Evolutionary conservation across 306 rosid genomes (phyloP).

Genomic region (Acmispon strigosus): DNA sequence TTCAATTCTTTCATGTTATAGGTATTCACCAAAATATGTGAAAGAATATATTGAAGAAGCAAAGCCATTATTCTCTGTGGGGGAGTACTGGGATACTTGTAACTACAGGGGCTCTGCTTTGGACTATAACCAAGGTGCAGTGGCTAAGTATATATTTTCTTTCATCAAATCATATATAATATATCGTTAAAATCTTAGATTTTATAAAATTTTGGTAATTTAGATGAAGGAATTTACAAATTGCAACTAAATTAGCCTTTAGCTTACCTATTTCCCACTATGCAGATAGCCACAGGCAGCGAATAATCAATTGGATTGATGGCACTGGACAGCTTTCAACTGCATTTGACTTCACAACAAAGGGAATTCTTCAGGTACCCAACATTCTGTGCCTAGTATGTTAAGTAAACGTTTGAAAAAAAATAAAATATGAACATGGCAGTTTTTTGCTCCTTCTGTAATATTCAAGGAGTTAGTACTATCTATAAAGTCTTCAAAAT

Average conservation of each 20-base stretch:
- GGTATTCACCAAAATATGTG: constrained; percentile 77
- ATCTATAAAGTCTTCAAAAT: neutral
- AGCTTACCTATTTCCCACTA: neutral
- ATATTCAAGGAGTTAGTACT: neutral
- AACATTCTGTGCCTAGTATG: neutral
- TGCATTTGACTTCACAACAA: constrained; percentile 96
- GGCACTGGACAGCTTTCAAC: constrained; percentile 76
- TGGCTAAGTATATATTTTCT: neutral
- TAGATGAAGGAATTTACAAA: neutral
- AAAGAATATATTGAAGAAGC: constrained; percentile 84
- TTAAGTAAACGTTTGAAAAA: neutral
- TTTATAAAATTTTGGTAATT: neutral
- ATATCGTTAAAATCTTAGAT: neutral
- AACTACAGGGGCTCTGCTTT: constrained; percentile 54
- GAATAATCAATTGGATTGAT: constrained; percentile 76
- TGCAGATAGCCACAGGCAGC: constrained; percentile 84
- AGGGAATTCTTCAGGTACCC: constrained; percentile 90
- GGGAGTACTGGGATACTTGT: constrained; percentile 93
- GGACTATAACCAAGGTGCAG: constrained; percentile 85
- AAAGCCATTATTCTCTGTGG: constrained; percentile 74
- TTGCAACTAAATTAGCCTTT: neutral
- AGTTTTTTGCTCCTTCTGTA: neutral
- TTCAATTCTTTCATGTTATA: constrained; percentile 15
- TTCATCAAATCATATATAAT: neutral
- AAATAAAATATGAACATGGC: neutral